Evolutionary conservation across 1,284 basidiomycete species (phyloP).

Genomic region (Cystobasidium slooffiae): DNA sequence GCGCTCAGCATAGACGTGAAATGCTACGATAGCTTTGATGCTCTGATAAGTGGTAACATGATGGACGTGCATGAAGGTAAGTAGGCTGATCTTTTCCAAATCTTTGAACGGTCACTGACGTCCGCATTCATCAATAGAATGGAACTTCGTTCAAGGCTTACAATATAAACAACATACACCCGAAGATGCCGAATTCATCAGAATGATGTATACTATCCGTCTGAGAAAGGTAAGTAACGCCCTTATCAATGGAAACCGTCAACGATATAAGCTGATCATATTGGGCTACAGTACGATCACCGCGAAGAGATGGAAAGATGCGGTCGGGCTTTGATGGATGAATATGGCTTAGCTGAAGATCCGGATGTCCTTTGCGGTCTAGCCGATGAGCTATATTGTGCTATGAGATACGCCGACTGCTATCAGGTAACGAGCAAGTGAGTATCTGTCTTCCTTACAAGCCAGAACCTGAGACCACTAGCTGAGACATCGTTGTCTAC

Average conservation of each 20-base stretch:
- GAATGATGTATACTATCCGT: constrained; percentile 86
- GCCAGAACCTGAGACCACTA: neutral
- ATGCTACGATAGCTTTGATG: constrained; percentile 93
- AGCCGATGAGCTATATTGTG: constrained; percentile 85
- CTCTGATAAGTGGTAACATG: constrained; percentile 89
- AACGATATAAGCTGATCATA: constrained; percentile 1
- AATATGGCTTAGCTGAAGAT: constrained; percentile 82
- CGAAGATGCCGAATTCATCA: constrained; percentile 86
- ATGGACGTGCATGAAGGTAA: constrained; percentile 87
- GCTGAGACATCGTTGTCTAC: neutral
- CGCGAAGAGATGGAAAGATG: constrained; percentile 77
- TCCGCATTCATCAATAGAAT: constrained; percentile 66
- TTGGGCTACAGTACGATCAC: constrained; percentile 68
- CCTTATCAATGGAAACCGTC: constrained; percentile 32
- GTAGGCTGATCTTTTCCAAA: constrained; percentile 42
- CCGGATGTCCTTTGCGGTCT: constrained; percentile 89
- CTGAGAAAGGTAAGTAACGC: constrained; percentile 70
- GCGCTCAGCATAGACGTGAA: constrained; percentile 93
- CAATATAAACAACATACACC: constrained; percentile 76
- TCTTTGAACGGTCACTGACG: neutral
- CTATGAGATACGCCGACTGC: constrained; percentile 92
- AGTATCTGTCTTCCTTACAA: constrained; percentile 34
- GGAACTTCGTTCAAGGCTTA: constrained; percentile 88
- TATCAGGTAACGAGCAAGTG: constrained; percentile 83
- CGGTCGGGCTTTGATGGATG: constrained; percentile 72